phyloP scores from a whole-genome alignment of 495 filamentous ascomycete genomes.

The Patellaria atrata region DNA sequence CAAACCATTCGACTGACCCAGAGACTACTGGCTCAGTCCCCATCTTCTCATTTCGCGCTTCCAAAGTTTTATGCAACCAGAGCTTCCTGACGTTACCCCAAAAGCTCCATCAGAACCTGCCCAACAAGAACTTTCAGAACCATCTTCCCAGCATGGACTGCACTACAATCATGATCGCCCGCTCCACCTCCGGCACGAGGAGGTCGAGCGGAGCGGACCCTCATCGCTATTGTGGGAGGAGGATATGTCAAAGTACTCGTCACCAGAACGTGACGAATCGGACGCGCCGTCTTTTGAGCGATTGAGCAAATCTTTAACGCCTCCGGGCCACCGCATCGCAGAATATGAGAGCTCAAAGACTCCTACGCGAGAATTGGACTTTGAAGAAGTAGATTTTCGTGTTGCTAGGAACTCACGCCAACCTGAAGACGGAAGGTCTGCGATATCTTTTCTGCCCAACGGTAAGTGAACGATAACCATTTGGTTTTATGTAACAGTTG shows the following conservation, averaged over 20 bases:
- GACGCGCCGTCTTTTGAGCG: slow-evolving; percentile 14
- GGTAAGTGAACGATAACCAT: slow-evolving; percentile 37
- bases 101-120: slow-evolving; percentile 32
- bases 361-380: slow-evolving; percentile 31
- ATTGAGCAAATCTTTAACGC: slow-evolving; percentile 25
- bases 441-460: slow-evolving; percentile 60
- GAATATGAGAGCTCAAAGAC: slow-evolving; percentile 56
- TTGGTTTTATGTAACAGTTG: neutral
- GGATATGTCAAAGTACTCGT: neutral
- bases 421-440: slow-evolving; percentile 29
- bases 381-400: slow-evolving; percentile 41
- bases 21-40: slow-evolving; percentile 53
- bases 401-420: slow-evolving; percentile 42
- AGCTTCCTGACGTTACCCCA: slow-evolving; percentile 48
- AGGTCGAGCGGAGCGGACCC: slow-evolving; percentile 7
- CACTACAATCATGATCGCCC: slow-evolving; percentile 24
- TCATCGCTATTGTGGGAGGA: neutral
- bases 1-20: slow-evolving; percentile 23
- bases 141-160: slow-evolving; percentile 63
- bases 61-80: slow-evolving; percentile 78
- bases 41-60: slow-evolving; percentile 23
- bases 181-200: slow-evolving; percentile 13
- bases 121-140: slow-evolving; percentile 27
- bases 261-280: slow-evolving; percentile 11
- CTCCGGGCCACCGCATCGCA: slow-evolving; percentile 45